phyloP scores from a whole-genome alignment of 176 grass and related monocot species.

The Eragrostis nindensis region DNA sequence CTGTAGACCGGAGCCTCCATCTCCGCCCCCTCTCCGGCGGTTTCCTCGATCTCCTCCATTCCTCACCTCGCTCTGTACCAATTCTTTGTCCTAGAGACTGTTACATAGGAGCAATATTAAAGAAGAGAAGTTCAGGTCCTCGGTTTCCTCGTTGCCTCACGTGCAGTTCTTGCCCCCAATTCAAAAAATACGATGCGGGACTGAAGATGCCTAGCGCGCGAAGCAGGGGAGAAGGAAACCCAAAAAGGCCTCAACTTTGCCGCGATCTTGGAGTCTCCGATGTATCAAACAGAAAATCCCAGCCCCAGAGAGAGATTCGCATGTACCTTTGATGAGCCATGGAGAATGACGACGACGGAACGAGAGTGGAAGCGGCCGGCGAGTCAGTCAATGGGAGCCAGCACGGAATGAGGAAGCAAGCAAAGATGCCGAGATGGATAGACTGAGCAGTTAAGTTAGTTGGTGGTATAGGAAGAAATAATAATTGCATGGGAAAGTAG shows the following conservation, averaged over 20 bases:
- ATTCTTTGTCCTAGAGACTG: slow-evolving; percentile 5
- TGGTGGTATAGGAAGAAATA: slow-evolving; percentile 18
- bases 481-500: background rate
- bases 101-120: background rate
- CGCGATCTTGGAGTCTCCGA: background rate
- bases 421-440: background rate
- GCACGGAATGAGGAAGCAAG: slow-evolving; percentile 6
- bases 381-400: slow-evolving; percentile 33
- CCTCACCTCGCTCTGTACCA: background rate
- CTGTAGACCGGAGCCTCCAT: slow-evolving; percentile 27
- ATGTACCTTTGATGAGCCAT: slow-evolving; percentile 35
- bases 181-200: background rate
- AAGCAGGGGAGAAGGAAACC: background rate
- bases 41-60: slow-evolving; percentile 60
- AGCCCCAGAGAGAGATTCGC: background rate
- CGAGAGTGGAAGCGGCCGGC: background rate
- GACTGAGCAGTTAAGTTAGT: slow-evolving; percentile 40
- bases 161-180: background rate
- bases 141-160: background rate
- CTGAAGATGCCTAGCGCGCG: background rate
- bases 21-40: slow-evolving; percentile 9
- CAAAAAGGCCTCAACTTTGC: slow-evolving; percentile 12
- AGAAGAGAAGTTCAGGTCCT: background rate
- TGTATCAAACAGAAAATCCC: background rate
- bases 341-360: background rate